Evolutionary conservation across 169 alveolate species (phyloP).

Genomic region (Eimeria sp.): DNA sequence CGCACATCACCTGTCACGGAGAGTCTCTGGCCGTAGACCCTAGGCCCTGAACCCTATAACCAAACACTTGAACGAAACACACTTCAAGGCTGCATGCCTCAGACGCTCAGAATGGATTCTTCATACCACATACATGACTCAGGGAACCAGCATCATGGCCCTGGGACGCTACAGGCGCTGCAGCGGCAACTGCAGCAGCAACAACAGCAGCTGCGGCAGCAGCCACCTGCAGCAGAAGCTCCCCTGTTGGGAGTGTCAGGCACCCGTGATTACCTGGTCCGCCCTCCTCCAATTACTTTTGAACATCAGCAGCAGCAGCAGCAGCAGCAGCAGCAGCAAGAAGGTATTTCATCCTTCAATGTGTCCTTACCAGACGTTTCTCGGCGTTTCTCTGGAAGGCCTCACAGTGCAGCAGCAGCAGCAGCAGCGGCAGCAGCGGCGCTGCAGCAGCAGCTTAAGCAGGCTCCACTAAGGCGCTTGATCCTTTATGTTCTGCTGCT

Average conservation of each 20-base stretch:
- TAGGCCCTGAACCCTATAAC: background rate
- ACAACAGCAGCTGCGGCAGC: slow-evolving; percentile 16
- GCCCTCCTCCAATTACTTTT: background rate
- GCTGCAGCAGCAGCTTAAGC: background rate
- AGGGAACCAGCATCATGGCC: slow-evolving; percentile 5
- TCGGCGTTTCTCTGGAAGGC: background rate
- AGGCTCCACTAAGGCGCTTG: background rate
- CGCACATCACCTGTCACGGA: too few relatives aligned
- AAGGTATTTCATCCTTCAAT: background rate
- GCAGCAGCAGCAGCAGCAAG: slow-evolving; percentile 8
- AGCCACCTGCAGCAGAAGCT: slow-evolving; percentile 1
- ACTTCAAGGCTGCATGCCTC: background rate
- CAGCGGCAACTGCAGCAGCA: slow-evolving; percentile 19
- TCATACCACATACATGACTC: background rate
- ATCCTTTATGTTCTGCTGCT: background rate
- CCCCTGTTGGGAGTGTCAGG: background rate
- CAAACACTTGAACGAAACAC: background rate
- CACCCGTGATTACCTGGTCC: slow-evolving; percentile 1
- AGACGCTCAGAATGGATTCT: background rate
- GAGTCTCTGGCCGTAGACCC: background rate
- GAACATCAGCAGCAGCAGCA: background rate
- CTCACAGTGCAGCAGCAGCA: background rate
- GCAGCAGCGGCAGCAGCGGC: slow-evolving; percentile 27
- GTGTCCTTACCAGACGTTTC: background rate
- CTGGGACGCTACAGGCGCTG: slow-evolving; percentile 14